These are phyloP conservation scores for Penicillium goetzii DNA, from an alignment of 495 filamentous ascomycete genomes.

Conservation along the genomic window DNA sequence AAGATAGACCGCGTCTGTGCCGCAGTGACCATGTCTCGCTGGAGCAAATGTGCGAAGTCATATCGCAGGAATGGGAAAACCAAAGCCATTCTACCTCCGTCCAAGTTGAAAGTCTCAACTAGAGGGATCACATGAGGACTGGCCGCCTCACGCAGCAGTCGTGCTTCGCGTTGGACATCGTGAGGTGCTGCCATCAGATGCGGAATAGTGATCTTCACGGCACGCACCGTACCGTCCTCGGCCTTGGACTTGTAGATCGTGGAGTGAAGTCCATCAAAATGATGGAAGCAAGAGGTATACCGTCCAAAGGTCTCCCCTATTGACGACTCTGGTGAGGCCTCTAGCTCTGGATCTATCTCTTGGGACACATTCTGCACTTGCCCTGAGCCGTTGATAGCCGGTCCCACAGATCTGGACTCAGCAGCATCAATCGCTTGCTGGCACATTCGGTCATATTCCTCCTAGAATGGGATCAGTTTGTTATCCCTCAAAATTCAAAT, in stretches of 20 bases:
- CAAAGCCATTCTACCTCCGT: conserved; percentile 71
- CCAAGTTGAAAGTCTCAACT: conserved; percentile 68
- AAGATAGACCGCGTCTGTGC: conserved; percentile 55
- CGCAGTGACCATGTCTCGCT: conserved; percentile 47
- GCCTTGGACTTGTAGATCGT: conserved; percentile 69
- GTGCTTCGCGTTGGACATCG: conserved; percentile 74
- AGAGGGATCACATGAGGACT: conserved; percentile 65
- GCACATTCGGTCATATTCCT: conserved; percentile 51
- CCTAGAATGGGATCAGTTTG: conserved; percentile 32
- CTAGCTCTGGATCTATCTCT: conserved; percentile 8
- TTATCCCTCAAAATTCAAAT: neutral
- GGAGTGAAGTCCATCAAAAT: conserved; percentile 79
- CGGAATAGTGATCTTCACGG: conserved; percentile 87
- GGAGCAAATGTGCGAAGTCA: conserved; percentile 68
- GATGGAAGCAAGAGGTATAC: conserved; percentile 70
- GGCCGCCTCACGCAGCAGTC: conserved; percentile 62
- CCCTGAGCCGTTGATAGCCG: conserved; percentile 24
- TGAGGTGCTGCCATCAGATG: conserved; percentile 76
- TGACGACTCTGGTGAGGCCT: neutral
- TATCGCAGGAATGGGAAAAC: conserved; percentile 83
- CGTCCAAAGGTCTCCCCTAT: conserved; percentile 64
- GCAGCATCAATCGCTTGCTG: conserved; percentile 47
- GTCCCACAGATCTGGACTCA: conserved; percentile 21
- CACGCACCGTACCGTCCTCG: conserved; percentile 52
- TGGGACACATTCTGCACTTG: conserved; percentile 21